A percentile compares a stretch with the other conserved stretches of the same genome.
These are phyloP conservation scores for Penicillium sp. DNA, from an alignment of 2,329 filamentous ascomycete genomes.

Conservation along the genomic window DNA sequence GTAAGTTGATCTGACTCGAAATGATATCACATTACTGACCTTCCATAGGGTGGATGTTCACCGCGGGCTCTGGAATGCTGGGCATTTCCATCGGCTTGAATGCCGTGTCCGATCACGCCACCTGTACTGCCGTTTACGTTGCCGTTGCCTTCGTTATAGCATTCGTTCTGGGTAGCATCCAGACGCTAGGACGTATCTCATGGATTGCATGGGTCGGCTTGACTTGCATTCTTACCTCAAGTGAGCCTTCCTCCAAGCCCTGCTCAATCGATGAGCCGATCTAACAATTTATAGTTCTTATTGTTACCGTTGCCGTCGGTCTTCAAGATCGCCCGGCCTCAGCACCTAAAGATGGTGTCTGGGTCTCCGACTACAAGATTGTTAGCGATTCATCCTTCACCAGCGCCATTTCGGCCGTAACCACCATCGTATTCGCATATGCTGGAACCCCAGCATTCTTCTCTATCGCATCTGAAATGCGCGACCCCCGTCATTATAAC, in stretches of 20 bases:
- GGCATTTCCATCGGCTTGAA: conserved; percentile 19
- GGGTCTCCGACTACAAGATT: conserved; percentile 21
- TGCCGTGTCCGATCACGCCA: conserved; percentile 16
- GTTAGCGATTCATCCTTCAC: conserved; percentile 25
- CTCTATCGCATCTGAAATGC: conserved; percentile 43
- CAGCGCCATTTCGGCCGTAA: conserved; percentile 30
- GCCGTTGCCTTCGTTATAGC: conserved; percentile 13
- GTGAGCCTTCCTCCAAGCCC: conserved; percentile 2
- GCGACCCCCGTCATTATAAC: conserved; percentile 33
- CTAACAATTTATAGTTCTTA: conserved; percentile 11
- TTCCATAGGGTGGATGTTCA: conserved; percentile 18
- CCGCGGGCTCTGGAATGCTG: conserved; percentile 21
- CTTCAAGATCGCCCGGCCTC: conserved; percentile 17
- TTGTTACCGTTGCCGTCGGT: conserved; percentile 19
- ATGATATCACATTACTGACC: background rate
- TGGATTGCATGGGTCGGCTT: conserved; percentile 22
- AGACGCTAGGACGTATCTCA: conserved; percentile 16
- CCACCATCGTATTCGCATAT: conserved; percentile 32
- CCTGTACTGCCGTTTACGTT: conserved; percentile 18
- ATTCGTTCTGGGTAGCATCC: conserved; percentile 15
- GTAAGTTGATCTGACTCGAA: conserved; percentile 5
- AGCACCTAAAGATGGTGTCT: conserved; percentile 12
- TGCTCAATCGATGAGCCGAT: background rate
- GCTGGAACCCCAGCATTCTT: conserved; percentile 36
- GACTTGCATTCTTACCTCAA: conserved; percentile 17